phyloP scores from a whole-genome alignment of 371 early-diverging fungal genomes.

The Coemansia sp. region DNA sequence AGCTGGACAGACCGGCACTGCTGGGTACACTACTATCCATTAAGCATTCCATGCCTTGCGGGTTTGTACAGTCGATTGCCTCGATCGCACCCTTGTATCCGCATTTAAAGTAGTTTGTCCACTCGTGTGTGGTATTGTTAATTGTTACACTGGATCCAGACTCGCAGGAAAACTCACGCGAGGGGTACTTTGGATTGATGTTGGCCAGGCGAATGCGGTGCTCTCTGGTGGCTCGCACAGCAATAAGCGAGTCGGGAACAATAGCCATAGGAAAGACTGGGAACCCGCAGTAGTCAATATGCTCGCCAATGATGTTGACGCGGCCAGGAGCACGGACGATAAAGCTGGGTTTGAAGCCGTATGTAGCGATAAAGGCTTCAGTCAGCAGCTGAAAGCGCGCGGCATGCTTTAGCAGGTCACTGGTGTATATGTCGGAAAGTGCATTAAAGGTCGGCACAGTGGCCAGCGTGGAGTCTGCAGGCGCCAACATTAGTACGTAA shows the following conservation, averaged over 20 bases:
- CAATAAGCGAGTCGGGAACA: slow-evolving; percentile 80
- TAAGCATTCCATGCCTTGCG: slow-evolving; percentile 64
- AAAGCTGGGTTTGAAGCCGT: slow-evolving; percentile 70
- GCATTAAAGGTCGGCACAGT: slow-evolving; percentile 11
- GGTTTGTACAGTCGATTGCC: slow-evolving; percentile 55
- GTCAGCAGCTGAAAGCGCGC: slow-evolving; percentile 61
- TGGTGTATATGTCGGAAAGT: slow-evolving; percentile 20
- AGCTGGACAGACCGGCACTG: slow-evolving; percentile 32
- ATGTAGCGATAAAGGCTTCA: slow-evolving; percentile 59
- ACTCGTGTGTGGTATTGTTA: slow-evolving; percentile 13
- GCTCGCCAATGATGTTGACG: slow-evolving; percentile 94
- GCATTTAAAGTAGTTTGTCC: slow-evolving; percentile 32
- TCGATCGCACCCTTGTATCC: slow-evolving; percentile 68
- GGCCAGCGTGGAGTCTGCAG: neutral
- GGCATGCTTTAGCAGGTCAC: slow-evolving; percentile 24
- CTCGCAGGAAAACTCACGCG: slow-evolving; percentile 57
- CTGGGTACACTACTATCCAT: slow-evolving; percentile 29
- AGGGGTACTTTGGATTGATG: slow-evolving; percentile 60
- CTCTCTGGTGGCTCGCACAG: slow-evolving; percentile 59
- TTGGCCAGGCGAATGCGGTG: slow-evolving; percentile 66
- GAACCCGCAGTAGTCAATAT: slow-evolving; percentile 93
- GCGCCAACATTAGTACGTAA: neutral
- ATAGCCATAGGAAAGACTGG: slow-evolving; percentile 96
- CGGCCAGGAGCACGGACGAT: slow-evolving; percentile 89
- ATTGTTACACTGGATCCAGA: slow-evolving; percentile 10